Conservation (phyloP, 2,329 filamentous ascomycete genomes). For the Kalaharituber pfeilii region DNA sequence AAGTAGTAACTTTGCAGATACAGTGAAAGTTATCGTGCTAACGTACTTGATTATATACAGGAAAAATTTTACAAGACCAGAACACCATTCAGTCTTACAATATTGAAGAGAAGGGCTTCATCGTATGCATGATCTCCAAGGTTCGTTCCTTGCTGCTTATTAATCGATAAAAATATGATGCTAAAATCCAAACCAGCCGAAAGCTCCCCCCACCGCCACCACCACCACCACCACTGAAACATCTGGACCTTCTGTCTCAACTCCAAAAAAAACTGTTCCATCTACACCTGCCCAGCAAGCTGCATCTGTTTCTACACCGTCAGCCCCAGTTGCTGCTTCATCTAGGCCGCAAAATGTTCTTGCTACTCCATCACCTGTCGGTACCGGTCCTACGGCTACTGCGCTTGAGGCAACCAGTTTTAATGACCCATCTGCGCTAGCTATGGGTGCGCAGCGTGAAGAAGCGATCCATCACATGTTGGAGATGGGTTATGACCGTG, state of each 20-base stretch:
- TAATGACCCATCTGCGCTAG: constrained; percentile 63
- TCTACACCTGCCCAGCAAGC: constrained; percentile 44
- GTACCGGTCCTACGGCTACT: neutral
- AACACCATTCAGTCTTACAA: constrained; percentile 93
- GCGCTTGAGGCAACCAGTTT: constrained; percentile 28
- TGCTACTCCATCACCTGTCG: constrained; percentile 37
- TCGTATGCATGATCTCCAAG: constrained; percentile 97
- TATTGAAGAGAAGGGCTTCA: constrained; percentile 98
- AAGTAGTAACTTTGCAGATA: constrained; percentile 27
- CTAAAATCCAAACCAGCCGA: constrained; percentile 41
- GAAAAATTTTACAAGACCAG: constrained; percentile 96
- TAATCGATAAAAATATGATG: constrained; percentile 6
- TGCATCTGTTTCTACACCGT: constrained; percentile 32
- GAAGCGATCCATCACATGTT: constrained; percentile 84
- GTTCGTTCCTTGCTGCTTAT: constrained; percentile 33
- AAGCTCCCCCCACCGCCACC: constrained; percentile 38
- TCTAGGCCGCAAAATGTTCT: neutral
- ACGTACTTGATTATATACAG: constrained; percentile 32
- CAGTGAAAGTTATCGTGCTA: constrained; percentile 3
- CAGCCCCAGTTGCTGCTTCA: constrained; percentile 31
- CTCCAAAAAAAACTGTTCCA: constrained; percentile 34
- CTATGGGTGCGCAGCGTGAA: constrained; percentile 66
- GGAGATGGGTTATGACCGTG: constrained; percentile 83
- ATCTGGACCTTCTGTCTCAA: constrained; percentile 42
- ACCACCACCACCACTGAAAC: constrained; percentile 28